Evolutionary conservation across 2,329 filamentous ascomycete species (phyloP).

Genomic region (Boeremia exigua): DNA sequence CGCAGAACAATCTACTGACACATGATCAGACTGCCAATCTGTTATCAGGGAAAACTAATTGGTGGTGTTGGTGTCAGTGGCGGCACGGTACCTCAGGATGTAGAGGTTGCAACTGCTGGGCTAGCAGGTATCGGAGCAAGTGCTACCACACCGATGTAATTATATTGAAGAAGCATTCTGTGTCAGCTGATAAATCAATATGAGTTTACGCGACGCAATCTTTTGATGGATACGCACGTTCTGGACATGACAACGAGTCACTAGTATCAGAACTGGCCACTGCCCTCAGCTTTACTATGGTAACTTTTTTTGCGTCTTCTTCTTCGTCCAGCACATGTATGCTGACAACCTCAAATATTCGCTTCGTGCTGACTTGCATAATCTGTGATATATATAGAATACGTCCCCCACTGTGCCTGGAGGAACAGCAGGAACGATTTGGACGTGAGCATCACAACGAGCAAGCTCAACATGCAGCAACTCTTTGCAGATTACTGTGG

Average conservation of each 20-base stretch:
- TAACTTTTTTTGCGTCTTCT: background rate
- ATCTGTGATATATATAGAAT: background rate
- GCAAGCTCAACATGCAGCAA: background rate
- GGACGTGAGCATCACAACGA: background rate
- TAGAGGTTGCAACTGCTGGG: conserved; percentile 26
- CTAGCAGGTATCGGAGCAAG: conserved; percentile 12
- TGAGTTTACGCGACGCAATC: background rate
- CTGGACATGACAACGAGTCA: background rate
- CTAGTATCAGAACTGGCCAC: background rate
- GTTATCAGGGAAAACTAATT: conserved; percentile 31
- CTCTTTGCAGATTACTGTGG: background rate
- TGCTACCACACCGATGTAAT: conserved; percentile 1
- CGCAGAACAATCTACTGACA: background rate
- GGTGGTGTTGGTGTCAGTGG: conserved; percentile 40
- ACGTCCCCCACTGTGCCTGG: background rate
- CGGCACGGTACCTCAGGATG: conserved; percentile 35
- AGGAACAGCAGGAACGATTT: background rate
- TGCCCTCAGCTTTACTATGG: background rate
- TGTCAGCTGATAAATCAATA: too few relatives aligned
- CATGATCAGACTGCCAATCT: conserved; percentile 31
- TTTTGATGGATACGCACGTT: background rate
- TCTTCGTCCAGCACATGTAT: background rate
- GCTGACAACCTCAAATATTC: background rate
- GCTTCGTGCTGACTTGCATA: background rate
- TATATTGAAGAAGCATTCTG: background rate